A percentile compares a stretch with the other conserved stretches of the same genome.
Conservation (phyloP, 352 stramenopile genomes). For the Pythium vanterpoolii region DNA sequence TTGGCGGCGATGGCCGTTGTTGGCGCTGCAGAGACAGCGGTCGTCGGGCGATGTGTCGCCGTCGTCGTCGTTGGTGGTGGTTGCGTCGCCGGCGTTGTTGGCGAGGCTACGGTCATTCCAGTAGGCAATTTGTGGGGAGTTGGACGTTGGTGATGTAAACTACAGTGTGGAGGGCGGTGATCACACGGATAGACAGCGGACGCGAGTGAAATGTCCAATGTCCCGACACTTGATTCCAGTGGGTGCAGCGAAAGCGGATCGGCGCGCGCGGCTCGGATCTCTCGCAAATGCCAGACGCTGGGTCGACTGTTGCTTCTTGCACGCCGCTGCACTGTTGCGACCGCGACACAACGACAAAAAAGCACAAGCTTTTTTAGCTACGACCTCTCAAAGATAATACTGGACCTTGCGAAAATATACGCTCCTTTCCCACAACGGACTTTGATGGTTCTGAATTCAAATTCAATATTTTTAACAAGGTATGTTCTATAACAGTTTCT, state of each 20-base stretch:
- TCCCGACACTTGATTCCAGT: neutral
- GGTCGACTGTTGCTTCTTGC: slow-evolving; percentile 9
- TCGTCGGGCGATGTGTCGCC: neutral
- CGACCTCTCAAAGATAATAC: slow-evolving; percentile 13
- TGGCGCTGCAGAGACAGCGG: neutral
- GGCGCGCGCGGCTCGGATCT: neutral
- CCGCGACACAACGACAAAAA: slow-evolving; percentile 26
- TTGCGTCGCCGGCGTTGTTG: neutral
- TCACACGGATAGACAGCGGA: neutral
- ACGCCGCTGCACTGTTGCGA: slow-evolving; percentile 1
- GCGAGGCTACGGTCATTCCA: neutral
- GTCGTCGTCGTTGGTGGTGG: neutral
- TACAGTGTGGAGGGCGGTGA: too few species aligned
- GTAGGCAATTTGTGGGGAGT: too few species aligned
- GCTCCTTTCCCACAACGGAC: slow-evolving; percentile 19
- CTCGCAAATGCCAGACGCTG: neutral
- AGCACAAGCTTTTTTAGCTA: neutral
- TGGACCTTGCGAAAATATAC: slow-evolving; percentile 1
- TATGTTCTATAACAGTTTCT: slow-evolving; percentile 7
- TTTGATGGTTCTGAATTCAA: neutral
- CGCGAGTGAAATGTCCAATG: neutral
- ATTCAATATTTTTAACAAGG: neutral
- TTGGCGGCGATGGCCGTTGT: neutral
- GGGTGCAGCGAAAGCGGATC: neutral
- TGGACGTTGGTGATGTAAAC: too few species aligned